Evolutionary conservation across 2,329 filamentous ascomycete genomes (phyloP).

Genomic region (Fusarium bulbicola): DNA sequence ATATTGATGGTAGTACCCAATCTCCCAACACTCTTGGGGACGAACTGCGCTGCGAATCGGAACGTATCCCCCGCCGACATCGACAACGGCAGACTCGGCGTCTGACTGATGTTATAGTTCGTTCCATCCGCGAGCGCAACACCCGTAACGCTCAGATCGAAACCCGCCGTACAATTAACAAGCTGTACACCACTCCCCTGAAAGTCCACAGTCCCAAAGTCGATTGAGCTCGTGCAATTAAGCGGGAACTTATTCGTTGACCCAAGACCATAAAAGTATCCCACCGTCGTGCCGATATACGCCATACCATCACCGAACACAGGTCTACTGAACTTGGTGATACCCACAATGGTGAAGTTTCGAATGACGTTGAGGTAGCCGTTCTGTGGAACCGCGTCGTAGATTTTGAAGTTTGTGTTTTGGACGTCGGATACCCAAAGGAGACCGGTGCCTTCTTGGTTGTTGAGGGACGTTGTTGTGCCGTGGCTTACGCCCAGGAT

Average conservation of each 20-base stretch:
- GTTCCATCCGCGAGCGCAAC: constrained; percentile 47
- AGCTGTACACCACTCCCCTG: constrained; percentile 41
- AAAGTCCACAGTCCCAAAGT: constrained; percentile 58
- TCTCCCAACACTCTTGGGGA: constrained; percentile 52
- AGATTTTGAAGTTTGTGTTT: constrained; percentile 60
- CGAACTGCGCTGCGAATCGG: constrained; percentile 55
- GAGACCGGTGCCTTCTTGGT: constrained; percentile 63
- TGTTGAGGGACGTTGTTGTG: constrained; percentile 63
- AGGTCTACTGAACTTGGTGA: constrained; percentile 65
- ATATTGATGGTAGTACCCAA: constrained; percentile 58
- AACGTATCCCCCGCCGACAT: constrained; percentile 52
- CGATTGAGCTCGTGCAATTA: constrained; percentile 58
- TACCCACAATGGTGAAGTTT: constrained; percentile 60
- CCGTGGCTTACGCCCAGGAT: constrained; percentile 66
- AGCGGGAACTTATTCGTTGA: constrained; percentile 63
- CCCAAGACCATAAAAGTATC: constrained; percentile 64
- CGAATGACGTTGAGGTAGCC: constrained; percentile 58
- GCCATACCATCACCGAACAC: constrained; percentile 66
- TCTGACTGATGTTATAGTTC: constrained; percentile 50
- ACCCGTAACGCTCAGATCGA: constrained; percentile 53
- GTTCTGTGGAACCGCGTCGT: constrained; percentile 60
- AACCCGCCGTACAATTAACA: constrained; percentile 60
- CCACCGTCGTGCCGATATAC: constrained; percentile 62
- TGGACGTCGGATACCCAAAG: constrained; percentile 67
- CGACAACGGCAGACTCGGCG: constrained; percentile 45